Base-by-base conservation (phyloP, 108 stramenopile species). In the Schizochytrium sp. region DNA sequence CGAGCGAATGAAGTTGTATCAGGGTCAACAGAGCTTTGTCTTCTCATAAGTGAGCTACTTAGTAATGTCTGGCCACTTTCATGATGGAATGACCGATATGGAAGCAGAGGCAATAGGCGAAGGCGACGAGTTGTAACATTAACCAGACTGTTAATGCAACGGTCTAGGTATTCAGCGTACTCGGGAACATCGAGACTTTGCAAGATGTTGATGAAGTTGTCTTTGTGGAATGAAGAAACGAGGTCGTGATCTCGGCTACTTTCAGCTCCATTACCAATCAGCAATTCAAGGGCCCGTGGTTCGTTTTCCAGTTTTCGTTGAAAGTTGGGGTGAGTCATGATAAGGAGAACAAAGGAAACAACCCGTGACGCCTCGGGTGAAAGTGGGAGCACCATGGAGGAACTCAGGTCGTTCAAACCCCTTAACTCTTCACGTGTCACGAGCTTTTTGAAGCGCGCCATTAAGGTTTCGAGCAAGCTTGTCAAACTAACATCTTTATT, bases 31-130 rank as follows among this genome's bases (percentile, higher is more conserved):
- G 76, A 83, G 28, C 53, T 83, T 28, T 83, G 76, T 5, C 76
- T 17, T 2, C 5, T 49, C 76, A 83, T 55, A 53, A 55, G 76
- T 5, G 76, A n/a, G 55, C 17, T 55, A 3, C 10, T 83, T 44
- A 69, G 64, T 13, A 38, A 53, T 42, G 50, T 53, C 76, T 55
- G 50, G 15, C 47, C 76, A 40, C 76, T 53, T 10, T 55, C 76
- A 28, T 55, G 76, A 53, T 49, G 76, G 76, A 83, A 83, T 12
- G 76, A 83, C 38, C 76, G 76, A 28, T 83, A 83, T 7, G 76
- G 76, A 10, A 83, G 76, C 76, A 83, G 38, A 19, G 76, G 76
- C 17, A 83, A 40, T 53, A 50, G 15, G 2, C 53, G 47, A 13
- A 83, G 50, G 12, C 76, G 2, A 28, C 76, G 53, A 1, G 2